Base-by-base conservation (phyloP, 805 yeast genomes). In the Pichia ethanolica region DNA sequence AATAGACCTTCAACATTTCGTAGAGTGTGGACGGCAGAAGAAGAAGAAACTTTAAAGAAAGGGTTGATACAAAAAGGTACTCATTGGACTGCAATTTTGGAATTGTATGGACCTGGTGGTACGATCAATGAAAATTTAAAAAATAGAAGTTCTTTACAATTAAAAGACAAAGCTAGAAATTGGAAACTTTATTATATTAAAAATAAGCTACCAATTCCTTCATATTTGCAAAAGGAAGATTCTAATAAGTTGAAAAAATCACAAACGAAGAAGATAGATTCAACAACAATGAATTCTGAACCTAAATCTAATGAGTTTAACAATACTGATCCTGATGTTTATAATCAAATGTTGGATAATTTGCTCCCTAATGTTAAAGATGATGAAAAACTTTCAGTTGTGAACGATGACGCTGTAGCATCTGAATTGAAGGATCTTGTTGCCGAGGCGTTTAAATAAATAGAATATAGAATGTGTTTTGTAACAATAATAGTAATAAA, bases 131-230 rank as follows among this genome's bases (percentile, higher is more conserved):
- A 93, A 63, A 79, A 82, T 1, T 73, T 93, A 57, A 91, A 89
- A 66, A 86, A 89, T 63, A 74, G 99, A 62, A 83, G 86, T 5
- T 95, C 89, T 60, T 88, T 91, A 14, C 99, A 93, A 63, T 73
- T 93, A 51, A 93, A 93, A 65, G 99, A 93, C 64, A 93, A 93
- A 64, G 98, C 98, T 0, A 77, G 99, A 56, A 93, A 93, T 63
- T 86, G 97, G 89, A 93, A 93, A 64, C 78, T 90, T 78, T 82
- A 83, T 56, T 89, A 84, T 63, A 69, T 89, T 51, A 86, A 89
- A 60, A 77, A 82, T 46, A 86, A 86, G 1, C 66, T 81, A 36
- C 84, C 86, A 9, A 78, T 91, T 3, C 99, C 99, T 0, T 81
- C 76, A 3, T 90, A 88, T 59, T 69, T 93, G 52, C 72, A 72